phyloP scores from a whole-genome alignment of 179 eudicot genomes.

The Spinacia oleracea region DNA sequence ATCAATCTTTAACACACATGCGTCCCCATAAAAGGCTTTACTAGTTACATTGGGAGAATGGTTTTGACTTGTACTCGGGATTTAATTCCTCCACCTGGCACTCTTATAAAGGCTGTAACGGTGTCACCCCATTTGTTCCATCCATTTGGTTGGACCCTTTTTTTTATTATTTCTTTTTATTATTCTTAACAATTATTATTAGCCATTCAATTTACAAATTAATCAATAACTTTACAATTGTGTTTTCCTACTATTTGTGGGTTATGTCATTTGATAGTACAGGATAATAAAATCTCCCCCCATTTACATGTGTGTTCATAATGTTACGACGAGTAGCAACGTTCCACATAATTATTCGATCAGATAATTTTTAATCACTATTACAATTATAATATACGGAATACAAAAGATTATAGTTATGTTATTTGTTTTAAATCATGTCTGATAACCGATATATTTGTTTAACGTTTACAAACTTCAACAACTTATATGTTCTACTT shows the following conservation, averaged over 20 bases:
- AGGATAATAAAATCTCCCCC: too few species aligned
- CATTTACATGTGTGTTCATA: too few species aligned
- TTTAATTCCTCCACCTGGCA: conserved; percentile 22
- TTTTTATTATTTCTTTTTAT: not conserved
- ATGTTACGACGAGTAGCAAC: too few species aligned
- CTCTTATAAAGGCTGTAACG: too few species aligned
- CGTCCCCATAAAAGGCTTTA: conserved; percentile 14
- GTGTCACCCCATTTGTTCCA: conserved; percentile 20
- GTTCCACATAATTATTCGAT: too few species aligned
- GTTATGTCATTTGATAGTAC: not conserved
- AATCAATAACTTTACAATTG: not conserved
- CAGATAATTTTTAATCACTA: too few species aligned
- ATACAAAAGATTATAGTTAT: too few species aligned
- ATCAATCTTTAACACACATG: conserved; percentile 18
- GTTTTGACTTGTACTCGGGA: conserved; percentile 20
- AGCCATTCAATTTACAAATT: not conserved
- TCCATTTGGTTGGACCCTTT: not conserved
- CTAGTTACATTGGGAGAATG: conserved; percentile 19
- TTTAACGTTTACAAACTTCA: too few species aligned
- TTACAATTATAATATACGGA: too few species aligned
- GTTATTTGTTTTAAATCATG: too few species aligned
- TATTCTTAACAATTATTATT: not conserved
- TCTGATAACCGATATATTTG: too few species aligned
- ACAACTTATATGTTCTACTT: too few species aligned
- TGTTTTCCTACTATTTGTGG: conserved; percentile 4